Conservation (phyloP, 805 yeast genomes). For the Lachancea sp. region DNA sequence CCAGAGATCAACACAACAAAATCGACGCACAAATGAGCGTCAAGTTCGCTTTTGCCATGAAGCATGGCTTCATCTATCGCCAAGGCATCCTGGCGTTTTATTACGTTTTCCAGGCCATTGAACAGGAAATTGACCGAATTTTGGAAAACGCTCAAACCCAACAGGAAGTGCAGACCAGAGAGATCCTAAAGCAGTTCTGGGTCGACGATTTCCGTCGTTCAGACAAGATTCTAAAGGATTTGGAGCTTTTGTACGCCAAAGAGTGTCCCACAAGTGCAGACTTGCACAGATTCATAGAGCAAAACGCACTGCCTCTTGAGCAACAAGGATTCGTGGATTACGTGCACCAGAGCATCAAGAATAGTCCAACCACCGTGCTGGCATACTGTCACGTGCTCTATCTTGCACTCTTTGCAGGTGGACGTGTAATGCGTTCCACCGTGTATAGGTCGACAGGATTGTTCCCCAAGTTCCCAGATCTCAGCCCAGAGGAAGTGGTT, state of each 20-base stretch:
- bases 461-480: slow-evolving; percentile 68
- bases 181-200: slow-evolving; percentile 55
- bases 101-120: slow-evolving; percentile 62
- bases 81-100: slow-evolving; percentile 74
- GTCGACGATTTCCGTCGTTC: slow-evolving; percentile 63
- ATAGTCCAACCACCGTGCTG: slow-evolving; percentile 62
- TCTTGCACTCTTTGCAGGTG: slow-evolving; percentile 83
- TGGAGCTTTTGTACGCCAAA: slow-evolving; percentile 59
- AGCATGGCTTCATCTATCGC: slow-evolving; percentile 70
- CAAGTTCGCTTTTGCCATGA: slow-evolving; percentile 65
- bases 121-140: slow-evolving; percentile 44
- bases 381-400: slow-evolving; percentile 85
- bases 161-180: slow-evolving; percentile 41
- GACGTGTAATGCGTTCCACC: slow-evolving; percentile 62
- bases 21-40: slow-evolving; percentile 63
- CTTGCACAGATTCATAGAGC: slow-evolving; percentile 6
- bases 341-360: slow-evolving; percentile 45
- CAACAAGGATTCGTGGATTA: slow-evolving; percentile 60
- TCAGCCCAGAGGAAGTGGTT: slow-evolving; percentile 56
- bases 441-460: slow-evolving; percentile 60
- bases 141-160: slow-evolving; percentile 50
- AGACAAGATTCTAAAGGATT: slow-evolving; percentile 50
- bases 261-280: slow-evolving; percentile 24
- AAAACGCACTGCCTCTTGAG: slow-evolving; percentile 38
- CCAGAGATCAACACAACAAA: slow-evolving; percentile 58